Percentiles rank a stretch among this genome's conserved stretches.
Conservation (phyloP, 2,329 filamentous ascomycete species). For the Colletotrichum scovillei region DNA sequence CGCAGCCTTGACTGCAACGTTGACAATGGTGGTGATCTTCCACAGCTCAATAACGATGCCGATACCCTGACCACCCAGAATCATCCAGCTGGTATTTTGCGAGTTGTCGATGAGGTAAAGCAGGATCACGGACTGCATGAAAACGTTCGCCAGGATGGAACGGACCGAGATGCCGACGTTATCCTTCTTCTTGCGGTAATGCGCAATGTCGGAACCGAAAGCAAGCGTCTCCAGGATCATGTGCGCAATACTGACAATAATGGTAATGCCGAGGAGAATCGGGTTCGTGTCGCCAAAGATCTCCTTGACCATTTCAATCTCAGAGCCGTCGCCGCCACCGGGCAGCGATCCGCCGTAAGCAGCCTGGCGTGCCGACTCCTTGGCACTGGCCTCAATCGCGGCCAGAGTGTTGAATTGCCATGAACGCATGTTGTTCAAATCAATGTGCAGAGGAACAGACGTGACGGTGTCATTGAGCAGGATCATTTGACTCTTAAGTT, state of each 20-base stretch:
- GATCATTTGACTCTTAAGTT: conserved; percentile 90
- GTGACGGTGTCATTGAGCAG: conserved; percentile 91
- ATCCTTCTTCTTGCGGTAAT: conserved; percentile 99
- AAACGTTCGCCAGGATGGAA: conserved; percentile 95
- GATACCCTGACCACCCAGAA: conserved; percentile 90
- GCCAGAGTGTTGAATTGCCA: conserved; percentile 94
- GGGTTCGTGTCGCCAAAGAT: conserved; percentile 94
- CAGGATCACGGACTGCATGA: conserved; percentile 97
- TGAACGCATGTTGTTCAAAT: conserved; percentile 81
- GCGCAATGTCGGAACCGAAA: conserved; percentile 96
- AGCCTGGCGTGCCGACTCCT: conserved; percentile 82
- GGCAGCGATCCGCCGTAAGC: conserved; percentile 78
- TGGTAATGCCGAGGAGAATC: conserved; percentile 87
- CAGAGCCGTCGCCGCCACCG: conserved; percentile 86
- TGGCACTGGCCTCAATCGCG: conserved; percentile 87
- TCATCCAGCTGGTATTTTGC: conserved; percentile 99
- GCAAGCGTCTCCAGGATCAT: conserved; percentile 96
- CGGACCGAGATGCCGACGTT: conserved; percentile 96
- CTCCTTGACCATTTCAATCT: conserved; percentile 98
- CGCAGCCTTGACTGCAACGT: conserved; percentile 82
- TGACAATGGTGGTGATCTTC: conserved; percentile 97
- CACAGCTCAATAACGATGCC: conserved; percentile 79
- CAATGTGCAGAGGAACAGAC: conserved; percentile 83
- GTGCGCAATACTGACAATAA: conserved; percentile 86
- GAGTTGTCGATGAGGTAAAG: conserved; percentile 97